Evolutionary conservation across 176 grass and related monocot genomes (phyloP).

Genomic region (Musa schizocarpa): DNA sequence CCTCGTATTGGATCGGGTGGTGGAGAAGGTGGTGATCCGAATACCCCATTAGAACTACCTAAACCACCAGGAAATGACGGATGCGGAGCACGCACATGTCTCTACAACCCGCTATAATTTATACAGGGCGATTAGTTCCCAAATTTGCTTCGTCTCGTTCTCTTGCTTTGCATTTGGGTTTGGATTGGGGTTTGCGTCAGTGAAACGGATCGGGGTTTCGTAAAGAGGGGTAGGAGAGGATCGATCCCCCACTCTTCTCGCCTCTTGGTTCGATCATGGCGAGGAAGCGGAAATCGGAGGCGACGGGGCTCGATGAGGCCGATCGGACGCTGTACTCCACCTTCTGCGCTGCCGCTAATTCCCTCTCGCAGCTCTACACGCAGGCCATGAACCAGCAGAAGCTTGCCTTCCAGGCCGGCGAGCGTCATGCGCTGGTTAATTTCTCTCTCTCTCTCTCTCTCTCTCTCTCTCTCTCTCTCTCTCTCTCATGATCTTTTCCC

Average conservation of each 20-base stretch:
- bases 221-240: background rate
- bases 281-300: slow-evolving; percentile 67
- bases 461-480: background rate
- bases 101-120: too few relatives aligned
- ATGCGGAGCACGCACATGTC: too few relatives aligned
- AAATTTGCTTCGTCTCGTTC: too few relatives aligned
- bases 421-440: slow-evolving; percentile 52
- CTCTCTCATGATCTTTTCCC: background rate
- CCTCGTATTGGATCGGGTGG: too few relatives aligned
- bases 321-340: slow-evolving; percentile 53
- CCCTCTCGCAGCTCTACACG: slow-evolving; percentile 65
- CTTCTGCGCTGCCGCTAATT: slow-evolving; percentile 53
- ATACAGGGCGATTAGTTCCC: too few relatives aligned
- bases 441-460: background rate
- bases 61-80: too few relatives aligned
- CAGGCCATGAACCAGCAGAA: slow-evolving; percentile 55
- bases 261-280: slow-evolving; percentile 7
- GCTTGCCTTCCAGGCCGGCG: slow-evolving; percentile 52
- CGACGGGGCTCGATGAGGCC: slow-evolving; percentile 55
- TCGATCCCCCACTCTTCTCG: background rate
- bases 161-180: too few relatives aligned
- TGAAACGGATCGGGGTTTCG: background rate
- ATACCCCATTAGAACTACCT: too few relatives aligned
- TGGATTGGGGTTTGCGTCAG: too few relatives aligned
- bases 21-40: too few relatives aligned